phyloP scores from a whole-genome alignment of 352 stramenopile species.

The Phytophthora pisi region DNA sequence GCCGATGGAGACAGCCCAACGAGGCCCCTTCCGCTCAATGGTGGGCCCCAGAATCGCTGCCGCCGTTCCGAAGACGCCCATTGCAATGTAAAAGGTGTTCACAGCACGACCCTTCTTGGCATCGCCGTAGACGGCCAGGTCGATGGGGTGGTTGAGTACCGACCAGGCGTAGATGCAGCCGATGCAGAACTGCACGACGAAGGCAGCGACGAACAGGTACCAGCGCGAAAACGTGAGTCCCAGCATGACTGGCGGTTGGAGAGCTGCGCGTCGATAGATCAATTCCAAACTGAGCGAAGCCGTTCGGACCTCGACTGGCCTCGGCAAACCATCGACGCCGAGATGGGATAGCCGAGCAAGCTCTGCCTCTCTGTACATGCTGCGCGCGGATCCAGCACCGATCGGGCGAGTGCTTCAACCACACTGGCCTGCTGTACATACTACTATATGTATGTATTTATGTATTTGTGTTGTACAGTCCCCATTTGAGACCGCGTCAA shows the following conservation, averaged over 20 bases:
- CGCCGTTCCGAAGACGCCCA: constrained; percentile 60
- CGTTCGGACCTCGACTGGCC: not conserved
- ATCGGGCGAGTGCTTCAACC: constrained; percentile 17
- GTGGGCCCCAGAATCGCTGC: constrained; percentile 61
- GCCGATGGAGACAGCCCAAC: constrained; percentile 48
- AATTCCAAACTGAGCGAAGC: constrained; percentile 23
- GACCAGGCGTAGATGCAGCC: constrained; percentile 78
- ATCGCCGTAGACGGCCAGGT: constrained; percentile 58
- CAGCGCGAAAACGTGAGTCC: constrained; percentile 59
- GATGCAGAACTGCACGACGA: constrained; percentile 73
- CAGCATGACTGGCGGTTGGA: constrained; percentile 20
- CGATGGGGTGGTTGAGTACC: constrained; percentile 72
- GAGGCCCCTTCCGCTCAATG: constrained; percentile 65
- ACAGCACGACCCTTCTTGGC: constrained; percentile 53
- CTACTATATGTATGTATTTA: too few species aligned
- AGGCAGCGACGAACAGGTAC: constrained; percentile 69
- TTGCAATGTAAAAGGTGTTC: constrained; percentile 74
- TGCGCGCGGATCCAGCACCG: not conserved
- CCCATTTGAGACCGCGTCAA: too few species aligned
- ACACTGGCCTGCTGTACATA: not conserved
- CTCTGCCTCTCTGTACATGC: constrained; percentile 7
- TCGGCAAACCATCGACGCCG: not conserved
- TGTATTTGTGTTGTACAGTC: too few species aligned
- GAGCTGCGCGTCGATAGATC: not conserved
- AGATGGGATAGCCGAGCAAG: constrained; percentile 6